Conservation (phyloP, 2,329 filamentous ascomycete genomes). For the Ophiostoma fasciatum region DNA sequence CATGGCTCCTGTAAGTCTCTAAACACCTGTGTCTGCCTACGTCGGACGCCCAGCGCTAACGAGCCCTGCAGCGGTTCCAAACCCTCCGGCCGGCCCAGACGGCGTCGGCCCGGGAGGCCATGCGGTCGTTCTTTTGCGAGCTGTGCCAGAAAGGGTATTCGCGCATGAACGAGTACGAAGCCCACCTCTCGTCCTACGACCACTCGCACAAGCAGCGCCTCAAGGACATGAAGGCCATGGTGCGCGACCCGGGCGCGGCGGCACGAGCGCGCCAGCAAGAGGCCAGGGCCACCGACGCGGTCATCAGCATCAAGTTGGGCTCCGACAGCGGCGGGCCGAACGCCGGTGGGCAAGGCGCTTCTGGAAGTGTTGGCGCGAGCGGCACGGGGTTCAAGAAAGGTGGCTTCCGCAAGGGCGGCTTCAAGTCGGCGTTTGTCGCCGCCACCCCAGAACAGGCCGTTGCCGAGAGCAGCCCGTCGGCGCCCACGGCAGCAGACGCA, state of each 20-base stretch:
- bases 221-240: slow-evolving; percentile 77
- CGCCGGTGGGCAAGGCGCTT: slow-evolving; percentile 13
- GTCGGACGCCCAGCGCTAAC: too few species aligned
- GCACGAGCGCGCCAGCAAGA: slow-evolving; percentile 54
- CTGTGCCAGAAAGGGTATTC: slow-evolving; percentile 90
- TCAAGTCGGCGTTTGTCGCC: slow-evolving; percentile 60
- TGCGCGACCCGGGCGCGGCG: slow-evolving; percentile 52
- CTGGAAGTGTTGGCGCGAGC: background rate
- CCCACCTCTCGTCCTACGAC: slow-evolving; percentile 87
- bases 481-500: background rate
- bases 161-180: slow-evolving; percentile 91
- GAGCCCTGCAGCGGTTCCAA: slow-evolving; percentile 34
- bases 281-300: slow-evolving; percentile 47
- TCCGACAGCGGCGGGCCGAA: slow-evolving; percentile 12
- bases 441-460: slow-evolving; percentile 21
- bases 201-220: slow-evolving; percentile 87
- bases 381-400: slow-evolving; percentile 44
- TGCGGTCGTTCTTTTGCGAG: slow-evolving; percentile 69
- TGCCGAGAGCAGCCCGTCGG: slow-evolving; percentile 1
- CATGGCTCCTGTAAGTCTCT: too few species aligned
- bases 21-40: too few species aligned
- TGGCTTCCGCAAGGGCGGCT: slow-evolving; percentile 70
- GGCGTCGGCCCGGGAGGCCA: slow-evolving; percentile 55
- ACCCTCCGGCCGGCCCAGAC: slow-evolving; percentile 45
- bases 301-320: slow-evolving; percentile 52